Percentiles rank a stretch among this genome's conserved stretches.
Evolutionary conservation across 225 moss, liverwort and hornwort genomes (phyloP).

Genomic region (Physcomitrellopsis africana): DNA sequence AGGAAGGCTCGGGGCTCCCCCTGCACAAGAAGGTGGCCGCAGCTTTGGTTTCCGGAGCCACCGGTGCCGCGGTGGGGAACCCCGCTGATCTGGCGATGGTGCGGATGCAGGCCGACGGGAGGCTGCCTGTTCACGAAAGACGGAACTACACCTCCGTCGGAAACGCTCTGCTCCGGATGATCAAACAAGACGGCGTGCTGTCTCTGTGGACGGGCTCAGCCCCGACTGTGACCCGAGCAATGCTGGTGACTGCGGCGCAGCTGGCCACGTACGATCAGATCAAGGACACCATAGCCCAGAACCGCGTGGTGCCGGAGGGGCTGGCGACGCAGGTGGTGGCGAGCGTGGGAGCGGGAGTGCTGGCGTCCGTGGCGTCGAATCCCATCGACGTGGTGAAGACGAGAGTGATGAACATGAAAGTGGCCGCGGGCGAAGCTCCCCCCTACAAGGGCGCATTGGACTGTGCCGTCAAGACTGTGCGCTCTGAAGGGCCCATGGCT

Average conservation of each 20-base stretch:
- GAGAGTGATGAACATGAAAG: slow-evolving; percentile 73
- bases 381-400: slow-evolving; percentile 80
- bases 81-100: slow-evolving; percentile 74
- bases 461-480: slow-evolving; percentile 68
- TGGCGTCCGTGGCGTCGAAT: slow-evolving; percentile 63
- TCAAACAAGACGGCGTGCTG: slow-evolving; percentile 52
- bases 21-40: slow-evolving; percentile 58
- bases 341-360: slow-evolving; percentile 60
- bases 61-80: slow-evolving; percentile 63
- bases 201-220: slow-evolving; percentile 72
- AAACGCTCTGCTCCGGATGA: slow-evolving; percentile 58
- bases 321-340: slow-evolving; percentile 57
- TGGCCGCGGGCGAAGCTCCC: slow-evolving; percentile 32
- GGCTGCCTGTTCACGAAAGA: slow-evolving; percentile 45
- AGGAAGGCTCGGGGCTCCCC: slow-evolving; percentile 42
- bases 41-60: slow-evolving; percentile 52
- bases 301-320: slow-evolving; percentile 39
- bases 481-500: slow-evolving; percentile 63
- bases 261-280: slow-evolving; percentile 73
- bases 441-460: slow-evolving; percentile 67
- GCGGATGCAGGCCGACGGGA: slow-evolving; percentile 77
- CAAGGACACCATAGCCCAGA: slow-evolving; percentile 41
- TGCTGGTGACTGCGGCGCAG: slow-evolving; percentile 78
- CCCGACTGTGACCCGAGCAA: slow-evolving; percentile 68
- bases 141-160: slow-evolving; percentile 61